A percentile compares a stretch with the other conserved stretches of the same genome.
phyloP scores from a whole-genome alignment of 306 rosid species.

The Biancaea sappan region DNA sequence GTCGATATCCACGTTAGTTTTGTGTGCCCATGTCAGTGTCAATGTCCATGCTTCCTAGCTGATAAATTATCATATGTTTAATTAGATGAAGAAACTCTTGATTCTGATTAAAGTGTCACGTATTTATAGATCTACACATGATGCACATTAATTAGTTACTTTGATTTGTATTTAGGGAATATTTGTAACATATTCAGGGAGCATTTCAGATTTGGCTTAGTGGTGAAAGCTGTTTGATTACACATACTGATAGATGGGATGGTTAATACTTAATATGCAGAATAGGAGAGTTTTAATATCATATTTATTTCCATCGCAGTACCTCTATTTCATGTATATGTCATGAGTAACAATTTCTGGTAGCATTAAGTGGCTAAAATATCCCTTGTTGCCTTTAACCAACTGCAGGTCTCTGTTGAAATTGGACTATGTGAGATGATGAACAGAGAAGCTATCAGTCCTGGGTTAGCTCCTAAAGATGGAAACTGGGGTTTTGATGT shows the following conservation, averaged over 20 bases:
- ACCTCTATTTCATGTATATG: not conserved
- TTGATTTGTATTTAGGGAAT: not conserved
- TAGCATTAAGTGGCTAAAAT: not conserved
- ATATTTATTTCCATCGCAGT: not conserved
- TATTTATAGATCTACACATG: not conserved
- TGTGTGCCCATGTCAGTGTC: too few relatives aligned
- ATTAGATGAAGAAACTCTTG: slow-evolving; percentile 4
- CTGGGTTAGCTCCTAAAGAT: slow-evolving; percentile 60
- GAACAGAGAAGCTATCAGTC: slow-evolving; percentile 59
- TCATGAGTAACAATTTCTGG: not conserved
- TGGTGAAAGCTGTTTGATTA: slow-evolving; percentile 7
- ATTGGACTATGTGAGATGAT: slow-evolving; percentile 90
- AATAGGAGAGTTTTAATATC: not conserved
- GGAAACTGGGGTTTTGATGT: slow-evolving; percentile 75
- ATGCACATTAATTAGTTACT: not conserved
- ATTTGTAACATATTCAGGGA: not conserved
- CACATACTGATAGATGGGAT: not conserved
- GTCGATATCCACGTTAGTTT: too few relatives aligned
- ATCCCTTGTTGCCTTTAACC: not conserved
- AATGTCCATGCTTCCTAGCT: too few relatives aligned
- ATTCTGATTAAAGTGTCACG: not conserved
- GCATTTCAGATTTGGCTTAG: slow-evolving; percentile 9
- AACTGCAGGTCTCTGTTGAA: slow-evolving; percentile 76
- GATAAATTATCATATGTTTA: not conserved
- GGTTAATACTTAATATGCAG: not conserved